These are phyloP conservation scores for Xylaria sp. DNA, from an alignment of 2,329 filamentous ascomycete species.

Conservation along the genomic window DNA sequence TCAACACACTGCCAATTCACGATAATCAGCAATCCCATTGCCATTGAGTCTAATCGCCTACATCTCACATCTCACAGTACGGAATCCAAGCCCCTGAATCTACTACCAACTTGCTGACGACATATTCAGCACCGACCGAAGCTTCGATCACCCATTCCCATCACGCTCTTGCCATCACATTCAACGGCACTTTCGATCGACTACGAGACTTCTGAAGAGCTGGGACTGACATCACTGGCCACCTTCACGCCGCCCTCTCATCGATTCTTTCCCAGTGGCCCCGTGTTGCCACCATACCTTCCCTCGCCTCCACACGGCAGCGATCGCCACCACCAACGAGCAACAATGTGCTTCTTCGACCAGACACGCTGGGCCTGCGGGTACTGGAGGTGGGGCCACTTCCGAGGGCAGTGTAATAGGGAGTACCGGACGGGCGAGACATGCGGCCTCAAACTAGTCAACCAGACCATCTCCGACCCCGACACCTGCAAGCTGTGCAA, in stretches of 20 bases:
- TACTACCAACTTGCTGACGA: constrained; percentile 25
- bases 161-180: constrained; percentile 35
- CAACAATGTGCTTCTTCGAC: constrained; percentile 93
- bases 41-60: constrained; percentile 13
- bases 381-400: constrained; percentile 95
- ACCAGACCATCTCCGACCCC: constrained; percentile 71
- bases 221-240: constrained; percentile 16
- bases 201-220: constrained; percentile 17
- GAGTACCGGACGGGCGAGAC: constrained; percentile 97
- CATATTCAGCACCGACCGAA: constrained; percentile 12
- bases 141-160: constrained; percentile 1
- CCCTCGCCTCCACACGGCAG: constrained; percentile 24
- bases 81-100: constrained; percentile 13
- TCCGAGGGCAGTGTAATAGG: constrained; percentile 91
- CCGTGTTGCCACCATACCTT: constrained; percentile 19
- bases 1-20: constrained; percentile 14
- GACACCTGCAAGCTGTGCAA: constrained; percentile 86
- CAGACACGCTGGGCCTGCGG: constrained; percentile 86
- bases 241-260: constrained; percentile 5
- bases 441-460: constrained; percentile 92
- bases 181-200: constrained; percentile 17
- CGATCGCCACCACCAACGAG: constrained; percentile 15
- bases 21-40: neutral
- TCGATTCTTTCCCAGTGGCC: constrained; percentile 19
- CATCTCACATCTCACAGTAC: constrained; percentile 20